Evolutionary conservation across 257 asterid genomes (phyloP).

Genomic region (Nicotiana sylvestris): DNA sequence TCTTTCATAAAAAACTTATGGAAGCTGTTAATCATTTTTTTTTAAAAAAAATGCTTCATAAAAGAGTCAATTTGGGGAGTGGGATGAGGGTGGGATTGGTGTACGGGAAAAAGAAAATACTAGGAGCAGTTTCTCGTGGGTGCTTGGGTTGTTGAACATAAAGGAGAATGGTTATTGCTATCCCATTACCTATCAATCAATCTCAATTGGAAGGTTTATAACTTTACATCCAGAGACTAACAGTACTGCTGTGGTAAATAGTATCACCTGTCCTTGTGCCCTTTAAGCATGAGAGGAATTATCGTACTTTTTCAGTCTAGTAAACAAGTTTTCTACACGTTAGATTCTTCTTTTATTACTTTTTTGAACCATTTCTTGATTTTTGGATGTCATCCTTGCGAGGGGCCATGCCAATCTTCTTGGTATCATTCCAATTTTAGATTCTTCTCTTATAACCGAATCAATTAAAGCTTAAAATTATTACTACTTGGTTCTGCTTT

Average conservation of each 20-base stretch:
- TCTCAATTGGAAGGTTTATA: background rate
- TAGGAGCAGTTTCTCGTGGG: background rate
- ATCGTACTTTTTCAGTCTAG: background rate
- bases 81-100: background rate
- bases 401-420: too few species aligned
- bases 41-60: too few species aligned
- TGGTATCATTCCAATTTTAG: too few species aligned
- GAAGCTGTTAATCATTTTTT: background rate
- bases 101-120: background rate
- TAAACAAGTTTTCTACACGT: background rate
- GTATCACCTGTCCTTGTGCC: background rate
- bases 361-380: too few species aligned
- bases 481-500: background rate
- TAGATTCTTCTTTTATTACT: background rate
- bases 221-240: background rate
- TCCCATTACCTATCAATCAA: background rate
- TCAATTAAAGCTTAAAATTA: background rate
- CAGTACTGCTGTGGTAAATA: background rate
- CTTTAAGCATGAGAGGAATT: background rate
- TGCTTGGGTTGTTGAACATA: background rate
- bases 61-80: background rate
- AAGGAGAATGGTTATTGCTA: background rate
- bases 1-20: background rate
- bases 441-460: background rate
- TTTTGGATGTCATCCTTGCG: too few species aligned